Percentiles rank a stretch among this genome's conserved stretches.
phyloP scores from a whole-genome alignment of 371 early-diverging fungal genomes.

The Mortierella sp. region DNA sequence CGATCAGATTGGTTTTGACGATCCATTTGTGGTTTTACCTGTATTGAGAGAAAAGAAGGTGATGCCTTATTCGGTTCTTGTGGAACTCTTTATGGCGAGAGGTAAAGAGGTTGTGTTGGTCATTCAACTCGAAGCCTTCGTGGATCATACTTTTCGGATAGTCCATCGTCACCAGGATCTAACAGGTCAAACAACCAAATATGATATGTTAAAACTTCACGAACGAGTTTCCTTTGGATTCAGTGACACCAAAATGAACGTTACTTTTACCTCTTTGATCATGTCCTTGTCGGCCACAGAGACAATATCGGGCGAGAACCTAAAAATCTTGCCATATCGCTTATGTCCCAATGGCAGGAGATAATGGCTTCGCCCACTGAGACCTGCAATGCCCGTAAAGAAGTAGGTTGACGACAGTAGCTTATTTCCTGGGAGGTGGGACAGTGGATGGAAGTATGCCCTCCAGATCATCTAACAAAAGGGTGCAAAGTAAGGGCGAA shows the following conservation, averaged over 20 bases:
- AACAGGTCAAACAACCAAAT: too few relatives aligned
- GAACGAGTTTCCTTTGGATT: too few relatives aligned
- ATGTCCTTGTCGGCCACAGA: constrained; percentile 28
- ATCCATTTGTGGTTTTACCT: too few relatives aligned
- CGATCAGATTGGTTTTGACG: not conserved
- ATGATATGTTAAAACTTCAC: too few relatives aligned
- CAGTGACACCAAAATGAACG: not conserved
- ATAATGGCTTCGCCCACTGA: constrained; percentile 21
- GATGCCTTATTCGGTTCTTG: constrained; percentile 41
- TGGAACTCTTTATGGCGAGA: constrained; percentile 44
- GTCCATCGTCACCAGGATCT: not conserved
- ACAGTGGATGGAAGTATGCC: constrained; percentile 30
- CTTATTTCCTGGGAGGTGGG: constrained; percentile 26
- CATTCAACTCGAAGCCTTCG: constrained; percentile 28
- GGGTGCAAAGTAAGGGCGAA: too few relatives aligned
- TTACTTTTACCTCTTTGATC: constrained; percentile 13
- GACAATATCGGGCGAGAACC: constrained; percentile 10
- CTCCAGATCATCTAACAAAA: constrained; percentile 34
- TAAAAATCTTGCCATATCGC: constrained; percentile 14
- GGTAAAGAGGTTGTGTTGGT: constrained; percentile 45
- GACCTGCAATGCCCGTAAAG: constrained; percentile 1
- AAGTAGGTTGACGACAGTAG: constrained; percentile 26
- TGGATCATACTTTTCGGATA: constrained; percentile 19
- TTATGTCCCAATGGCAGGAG: constrained; percentile 2
- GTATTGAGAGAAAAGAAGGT: not conserved